Evolutionary conservation across 305 asterid genomes (phyloP).

Genomic region (Vinca major): DNA sequence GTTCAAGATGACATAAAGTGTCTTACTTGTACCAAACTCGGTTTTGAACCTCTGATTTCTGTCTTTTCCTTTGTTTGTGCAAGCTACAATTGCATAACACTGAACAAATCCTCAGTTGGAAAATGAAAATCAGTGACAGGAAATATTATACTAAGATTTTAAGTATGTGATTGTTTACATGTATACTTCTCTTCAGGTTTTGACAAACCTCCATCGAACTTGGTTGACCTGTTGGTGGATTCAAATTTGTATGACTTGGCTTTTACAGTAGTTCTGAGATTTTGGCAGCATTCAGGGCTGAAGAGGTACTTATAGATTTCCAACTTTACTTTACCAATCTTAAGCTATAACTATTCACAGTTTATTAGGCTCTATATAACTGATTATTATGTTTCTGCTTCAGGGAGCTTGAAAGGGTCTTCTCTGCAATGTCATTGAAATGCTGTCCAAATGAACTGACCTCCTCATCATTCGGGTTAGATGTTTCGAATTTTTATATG

Average conservation of each 20-base stretch:
- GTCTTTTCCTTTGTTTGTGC: neutral
- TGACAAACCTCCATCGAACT: slow-evolving; percentile 49
- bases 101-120: neutral
- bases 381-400: slow-evolving; percentile 2
- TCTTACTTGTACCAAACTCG: neutral
- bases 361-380: slow-evolving; percentile 2
- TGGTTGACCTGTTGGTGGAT: slow-evolving; percentile 84
- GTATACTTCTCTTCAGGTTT: slow-evolving; percentile 37
- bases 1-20: neutral
- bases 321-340: slow-evolving; percentile 17
- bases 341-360: slow-evolving; percentile 4
- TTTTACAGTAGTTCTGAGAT: slow-evolving; percentile 70
- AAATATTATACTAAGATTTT: neutral
- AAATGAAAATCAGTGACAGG: neutral
- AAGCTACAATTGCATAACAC: neutral
- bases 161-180: neutral
- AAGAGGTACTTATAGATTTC: slow-evolving; percentile 44
- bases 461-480: slow-evolving; percentile 43
- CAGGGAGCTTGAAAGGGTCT: slow-evolving; percentile 91
- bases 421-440: slow-evolving; percentile 66
- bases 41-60: slow-evolving; percentile 2
- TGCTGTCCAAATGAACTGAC: slow-evolving; percentile 59
- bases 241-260: slow-evolving; percentile 86
- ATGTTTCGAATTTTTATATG: slow-evolving; percentile 1
- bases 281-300: slow-evolving; percentile 82